Base-by-base conservation (phyloP, 2,329 filamentous ascomycete species). In the Ceratocystiopsis sp. region DNA sequence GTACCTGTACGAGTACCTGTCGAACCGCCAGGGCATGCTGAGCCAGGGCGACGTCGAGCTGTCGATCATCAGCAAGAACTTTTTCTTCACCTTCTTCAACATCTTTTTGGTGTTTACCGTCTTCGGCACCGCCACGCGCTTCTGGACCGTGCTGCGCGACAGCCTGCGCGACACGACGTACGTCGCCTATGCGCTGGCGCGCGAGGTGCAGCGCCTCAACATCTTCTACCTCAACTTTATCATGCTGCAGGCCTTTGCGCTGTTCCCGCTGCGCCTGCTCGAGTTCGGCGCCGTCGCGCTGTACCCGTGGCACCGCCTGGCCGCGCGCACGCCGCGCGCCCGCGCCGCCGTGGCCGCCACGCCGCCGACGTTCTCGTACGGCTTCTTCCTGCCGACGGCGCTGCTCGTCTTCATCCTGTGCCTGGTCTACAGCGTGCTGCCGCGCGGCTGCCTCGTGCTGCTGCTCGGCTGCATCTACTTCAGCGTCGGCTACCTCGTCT, bases 11-110 rank as follows among this genome's bases (percentile, higher is more conserved):
- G 86, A 93, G 53, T 95, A 79, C 66, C 72, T 98, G 12, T 85
- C 89, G 3, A 87, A 87, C 57, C 72, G 76, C 42, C 91, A 98
- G 64, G 91, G 91, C 40, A 93, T 93, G 78, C 84, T 94, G 42
- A 96, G 91, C 0, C 84, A 86, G 52, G 85, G 85, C 38, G 91
- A 98, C 48, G 79, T 98, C 18, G 91, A 96, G 59, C 69, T 98
- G 8, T 96, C 91, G 0, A 71, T 93, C 38, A 89, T 98, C 50
- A 94, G 85, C 43, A 98, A 98, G 65, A 98, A 96, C 61, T 98
- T 96, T 64, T 94, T 96, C 69, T 98, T 98, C 58, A 87, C 83
- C 11, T 98, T 98, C 61, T 96, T 98, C 73, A 98, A 98, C 62
- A 84, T 96, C 45, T 98, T 98, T 62, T 73, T 96, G 41, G 75